Evolutionary conservation across 2,329 filamentous ascomycete genomes (phyloP).

Genomic region (Pseudofabraea citricarpa): DNA sequence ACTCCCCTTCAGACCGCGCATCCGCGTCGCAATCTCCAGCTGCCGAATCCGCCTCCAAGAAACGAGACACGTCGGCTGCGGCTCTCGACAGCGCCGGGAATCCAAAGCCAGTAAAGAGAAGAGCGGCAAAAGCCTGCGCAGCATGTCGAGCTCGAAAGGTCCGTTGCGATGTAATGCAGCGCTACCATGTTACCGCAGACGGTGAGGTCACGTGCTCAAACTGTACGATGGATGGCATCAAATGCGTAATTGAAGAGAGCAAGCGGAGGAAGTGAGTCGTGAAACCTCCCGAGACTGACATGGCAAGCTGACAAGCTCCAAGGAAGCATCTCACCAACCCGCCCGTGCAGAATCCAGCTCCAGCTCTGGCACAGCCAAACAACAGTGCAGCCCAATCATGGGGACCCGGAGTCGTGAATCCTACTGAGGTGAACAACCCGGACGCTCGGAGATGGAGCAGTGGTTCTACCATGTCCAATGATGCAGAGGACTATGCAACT

Average conservation of each 20-base stretch:
- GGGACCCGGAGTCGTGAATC: slow-evolving; percentile 19
- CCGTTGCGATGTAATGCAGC: slow-evolving; percentile 88
- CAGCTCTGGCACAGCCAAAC: neutral
- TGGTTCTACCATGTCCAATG: slow-evolving; percentile 13
- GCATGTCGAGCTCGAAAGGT: slow-evolving; percentile 88
- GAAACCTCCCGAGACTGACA: no score
- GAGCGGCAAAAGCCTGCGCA: slow-evolving; percentile 87
- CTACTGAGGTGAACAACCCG: slow-evolving; percentile 20
- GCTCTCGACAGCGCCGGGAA: slow-evolving; percentile 18
- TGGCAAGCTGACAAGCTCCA: no score
- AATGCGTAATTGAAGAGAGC: slow-evolving; percentile 53
- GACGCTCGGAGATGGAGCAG: slow-evolving; percentile 19
- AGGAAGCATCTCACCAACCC: slow-evolving; percentile 21
- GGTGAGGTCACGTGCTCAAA: slow-evolving; percentile 26
- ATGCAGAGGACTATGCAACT: slow-evolving; percentile 11
- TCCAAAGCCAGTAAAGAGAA: slow-evolving; percentile 53
- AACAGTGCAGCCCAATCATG: slow-evolving; percentile 11
- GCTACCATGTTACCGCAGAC: slow-evolving; percentile 21
- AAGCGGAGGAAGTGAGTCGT: slow-evolving; percentile 61
- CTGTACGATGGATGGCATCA: slow-evolving; percentile 38
- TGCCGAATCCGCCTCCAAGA: slow-evolving; percentile 10
- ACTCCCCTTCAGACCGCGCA: neutral
- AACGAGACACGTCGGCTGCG: slow-evolving; percentile 13
- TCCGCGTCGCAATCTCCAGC: slow-evolving; percentile 5
- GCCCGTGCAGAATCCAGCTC: slow-evolving; percentile 5